Conservation (phyloP, 148 eudicot species). For the Chenopodium album region DNA sequence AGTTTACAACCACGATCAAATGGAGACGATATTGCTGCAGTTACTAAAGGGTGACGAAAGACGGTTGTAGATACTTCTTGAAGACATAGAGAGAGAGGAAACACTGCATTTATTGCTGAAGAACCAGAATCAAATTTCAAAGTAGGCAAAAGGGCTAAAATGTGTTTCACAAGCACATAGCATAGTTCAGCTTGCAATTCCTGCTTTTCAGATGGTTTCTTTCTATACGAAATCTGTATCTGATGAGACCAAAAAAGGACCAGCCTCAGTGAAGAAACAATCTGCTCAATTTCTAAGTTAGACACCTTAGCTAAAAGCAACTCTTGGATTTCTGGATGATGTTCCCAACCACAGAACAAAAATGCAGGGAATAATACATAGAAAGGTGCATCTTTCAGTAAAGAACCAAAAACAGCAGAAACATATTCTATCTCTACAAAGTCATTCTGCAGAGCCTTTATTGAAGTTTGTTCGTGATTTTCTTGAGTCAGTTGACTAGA, state of each 20-base stretch:
- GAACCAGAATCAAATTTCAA: conserved; percentile 33
- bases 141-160: conserved; percentile 37
- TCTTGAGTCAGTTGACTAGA: conserved; percentile 25
- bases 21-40: conserved; percentile 47
- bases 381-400: conserved; percentile 67
- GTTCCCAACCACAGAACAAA: conserved; percentile 34
- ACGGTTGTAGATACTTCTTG: conserved; percentile 54
- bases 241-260: conserved; percentile 77
- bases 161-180: conserved; percentile 42
- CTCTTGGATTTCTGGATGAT: conserved; percentile 38
- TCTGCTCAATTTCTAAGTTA: conserved; percentile 44
- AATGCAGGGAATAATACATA: conserved; percentile 59
- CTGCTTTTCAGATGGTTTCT: conserved; percentile 39
- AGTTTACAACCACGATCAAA: conserved; percentile 33
- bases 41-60: conserved; percentile 65
- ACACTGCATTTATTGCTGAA: conserved; percentile 14
- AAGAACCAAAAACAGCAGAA: conserved; percentile 55
- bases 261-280: conserved; percentile 49
- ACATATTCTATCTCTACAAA: conserved; percentile 36
- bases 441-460: conserved; percentile 8
- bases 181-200: conserved; percentile 52
- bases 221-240: conserved; percentile 40
- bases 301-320: conserved; percentile 61
- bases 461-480: conserved; percentile 20
- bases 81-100: conserved; percentile 29